Conservation (phyloP, 495 filamentous ascomycete genomes). For the Corynascus novoguineensis region DNA sequence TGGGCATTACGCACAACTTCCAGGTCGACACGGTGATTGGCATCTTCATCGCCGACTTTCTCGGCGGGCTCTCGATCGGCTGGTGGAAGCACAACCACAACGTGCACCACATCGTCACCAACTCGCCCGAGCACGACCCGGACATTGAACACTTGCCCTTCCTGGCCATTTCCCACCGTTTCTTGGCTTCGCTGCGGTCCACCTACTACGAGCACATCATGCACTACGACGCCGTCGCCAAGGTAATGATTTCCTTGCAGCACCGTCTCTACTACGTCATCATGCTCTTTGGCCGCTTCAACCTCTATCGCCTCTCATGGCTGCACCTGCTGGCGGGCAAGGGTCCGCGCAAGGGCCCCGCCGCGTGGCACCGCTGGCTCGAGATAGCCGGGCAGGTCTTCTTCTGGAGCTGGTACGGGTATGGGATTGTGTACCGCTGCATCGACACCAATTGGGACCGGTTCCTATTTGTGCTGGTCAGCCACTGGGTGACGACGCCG, state of each 20-base stretch:
- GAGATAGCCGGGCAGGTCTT: slow-evolving; percentile 76
- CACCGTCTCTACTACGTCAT: slow-evolving; percentile 84
- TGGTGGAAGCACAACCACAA: slow-evolving; percentile 99
- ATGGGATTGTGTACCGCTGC: slow-evolving; percentile 68
- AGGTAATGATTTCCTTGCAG: slow-evolving; percentile 67
- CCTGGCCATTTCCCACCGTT: slow-evolving; percentile 85
- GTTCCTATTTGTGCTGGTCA: slow-evolving; percentile 72
- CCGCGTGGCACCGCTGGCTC: slow-evolving; percentile 84
- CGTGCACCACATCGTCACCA: slow-evolving; percentile 96
- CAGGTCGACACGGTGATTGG: slow-evolving; percentile 76
- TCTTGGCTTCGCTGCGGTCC: slow-evolving; percentile 69
- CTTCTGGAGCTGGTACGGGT: slow-evolving; percentile 96
- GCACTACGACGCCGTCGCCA: slow-evolving; percentile 73
- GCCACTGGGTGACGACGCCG: slow-evolving; percentile 80
- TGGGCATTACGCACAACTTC: slow-evolving; percentile 93
- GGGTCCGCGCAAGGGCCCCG: slow-evolving; percentile 74
- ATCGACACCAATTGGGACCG: slow-evolving; percentile 67
- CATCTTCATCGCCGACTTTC: slow-evolving; percentile 84
- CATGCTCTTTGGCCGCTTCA: slow-evolving; percentile 82
- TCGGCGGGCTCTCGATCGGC: slow-evolving; percentile 83
- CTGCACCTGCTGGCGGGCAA: slow-evolving; percentile 68
- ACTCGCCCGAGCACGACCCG: slow-evolving; percentile 92
- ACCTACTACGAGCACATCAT: slow-evolving; percentile 88
- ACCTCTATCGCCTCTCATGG: slow-evolving; percentile 83
- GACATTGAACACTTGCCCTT: slow-evolving; percentile 97